Conservation (phyloP, 768 basidiomycete genomes). For the Daedaleopsis sinensis region DNA sequence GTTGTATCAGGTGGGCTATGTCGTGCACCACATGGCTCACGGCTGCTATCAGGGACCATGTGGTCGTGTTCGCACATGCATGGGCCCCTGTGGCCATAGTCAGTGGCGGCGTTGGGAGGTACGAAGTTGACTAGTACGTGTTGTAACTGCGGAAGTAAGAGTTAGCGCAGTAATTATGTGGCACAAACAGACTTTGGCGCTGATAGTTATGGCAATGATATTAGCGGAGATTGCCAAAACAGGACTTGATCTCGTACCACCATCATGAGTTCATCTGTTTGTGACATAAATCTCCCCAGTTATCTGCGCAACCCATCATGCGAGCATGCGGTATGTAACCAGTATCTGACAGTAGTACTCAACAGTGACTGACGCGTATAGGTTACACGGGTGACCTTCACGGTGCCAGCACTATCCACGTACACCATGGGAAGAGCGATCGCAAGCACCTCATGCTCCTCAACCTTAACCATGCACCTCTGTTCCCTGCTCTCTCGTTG, state of each 20-base stretch:
- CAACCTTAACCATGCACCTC: neutral
- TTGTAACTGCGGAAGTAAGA: too few relatives aligned
- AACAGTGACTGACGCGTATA: neutral
- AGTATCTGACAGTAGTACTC: neutral
- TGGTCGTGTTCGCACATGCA: neutral
- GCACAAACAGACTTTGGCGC: too few relatives aligned
- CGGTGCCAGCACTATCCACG: neutral
- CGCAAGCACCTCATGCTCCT: neutral
- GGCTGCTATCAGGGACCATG: neutral
- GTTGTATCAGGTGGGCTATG: neutral
- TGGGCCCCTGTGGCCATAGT: neutral
- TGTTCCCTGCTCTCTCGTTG: neutral
- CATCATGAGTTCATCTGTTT: neutral
- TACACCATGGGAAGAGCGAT: neutral
- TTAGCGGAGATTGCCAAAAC: neutral
- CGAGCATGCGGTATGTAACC: neutral
- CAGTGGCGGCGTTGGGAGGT: neutral
- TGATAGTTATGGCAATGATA: neutral
- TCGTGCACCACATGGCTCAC: slow-evolving; percentile 3
- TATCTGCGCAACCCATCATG: neutral
- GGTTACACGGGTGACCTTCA: neutral
- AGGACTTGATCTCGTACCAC: neutral
- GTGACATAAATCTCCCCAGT: neutral
- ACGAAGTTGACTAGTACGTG: neutral
- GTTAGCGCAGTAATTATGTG: too few relatives aligned